Conservation (phyloP, 176 grass and related monocot species). For the Carex littledalei region DNA sequence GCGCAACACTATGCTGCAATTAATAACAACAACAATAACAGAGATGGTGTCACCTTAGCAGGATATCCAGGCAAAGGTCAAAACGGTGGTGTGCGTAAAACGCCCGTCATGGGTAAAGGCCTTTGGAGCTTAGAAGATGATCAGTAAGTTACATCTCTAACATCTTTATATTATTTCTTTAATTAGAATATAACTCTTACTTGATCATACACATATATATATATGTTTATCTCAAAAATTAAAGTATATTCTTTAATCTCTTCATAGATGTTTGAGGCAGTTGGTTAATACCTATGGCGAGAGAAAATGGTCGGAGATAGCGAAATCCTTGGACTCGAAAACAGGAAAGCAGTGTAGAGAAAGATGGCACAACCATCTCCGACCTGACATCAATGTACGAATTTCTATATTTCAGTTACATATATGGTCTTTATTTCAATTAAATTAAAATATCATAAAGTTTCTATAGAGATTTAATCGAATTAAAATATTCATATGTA, state of each 20-base stretch:
- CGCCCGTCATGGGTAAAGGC: neutral
- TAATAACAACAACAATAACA: neutral
- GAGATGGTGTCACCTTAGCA: neutral
- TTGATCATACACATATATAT: neutral
- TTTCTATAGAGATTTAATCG: neutral
- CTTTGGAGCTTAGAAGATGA: conserved; percentile 6
- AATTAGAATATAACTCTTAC: neutral
- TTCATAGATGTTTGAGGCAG: conserved; percentile 10
- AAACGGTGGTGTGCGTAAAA: neutral
- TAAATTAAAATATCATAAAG: neutral
- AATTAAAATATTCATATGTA: neutral
- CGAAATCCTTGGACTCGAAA: conserved; percentile 23
- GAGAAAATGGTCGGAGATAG: conserved; percentile 36
- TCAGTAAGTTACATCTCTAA: neutral
- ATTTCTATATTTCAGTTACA: neutral
- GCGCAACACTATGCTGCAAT: neutral
- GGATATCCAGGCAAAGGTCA: neutral
- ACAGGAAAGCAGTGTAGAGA: conserved; percentile 52
- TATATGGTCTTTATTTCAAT: neutral
- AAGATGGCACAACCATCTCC: conserved; percentile 51
- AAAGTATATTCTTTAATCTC: neutral
- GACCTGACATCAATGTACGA: conserved; percentile 43
- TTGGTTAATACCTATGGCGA: conserved; percentile 28
- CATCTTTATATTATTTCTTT: neutral
- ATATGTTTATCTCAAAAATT: neutral